Base-by-base conservation (phyloP, 2,329 filamentous ascomycete species). In the Trichoderma simmonsii region DNA sequence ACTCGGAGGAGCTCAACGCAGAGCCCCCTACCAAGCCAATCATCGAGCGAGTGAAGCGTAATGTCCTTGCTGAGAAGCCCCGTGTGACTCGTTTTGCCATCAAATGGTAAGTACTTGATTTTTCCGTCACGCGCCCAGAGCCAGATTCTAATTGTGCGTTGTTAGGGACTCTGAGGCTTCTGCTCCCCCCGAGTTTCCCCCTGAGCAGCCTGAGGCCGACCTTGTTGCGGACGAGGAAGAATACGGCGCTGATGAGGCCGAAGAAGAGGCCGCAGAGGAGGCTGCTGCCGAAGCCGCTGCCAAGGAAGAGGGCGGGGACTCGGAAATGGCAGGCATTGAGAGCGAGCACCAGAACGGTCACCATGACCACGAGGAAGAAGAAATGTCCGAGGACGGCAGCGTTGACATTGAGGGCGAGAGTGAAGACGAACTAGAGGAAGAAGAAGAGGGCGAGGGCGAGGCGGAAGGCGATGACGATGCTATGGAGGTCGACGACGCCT, bases 1-100 rank as follows among this genome's bases (percentile, higher is more conserved):
- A 97, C 77, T 92, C 93, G 30, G 94, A 97, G 78, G 93, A 97
- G 81, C 88, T 99, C 74, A 92, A 90, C 77, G 90, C 92, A 62
- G 95, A 98, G 77, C 96, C 96, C 11, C 96, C 96, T 7, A 88
- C 94, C 72, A 97, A 97, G 86, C 95, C 95, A 51, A 88, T 97
- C 77, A 91, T 98, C 75, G 97, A 99, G 81, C 93, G 94, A 79
- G 94, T 99, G 75, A 90, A 90, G 76, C 92, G 97, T 77, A 98
- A 97, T 80, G 93, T 99, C 65, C 89, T 99, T 48, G 94, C 95
- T 3, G 95, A 98, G 85, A 99, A 99, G 89, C 96, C 96, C 14
- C 90, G 96, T 83, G 96, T 99, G 66, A 99, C 96, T 34, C 91
- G 96, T 75, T 99, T 99, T 80, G 94, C 95, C 59, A 99, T 99